phyloP scores from a whole-genome alignment of 2,329 filamentous ascomycete species.

The Trichoderma polysporum region DNA sequence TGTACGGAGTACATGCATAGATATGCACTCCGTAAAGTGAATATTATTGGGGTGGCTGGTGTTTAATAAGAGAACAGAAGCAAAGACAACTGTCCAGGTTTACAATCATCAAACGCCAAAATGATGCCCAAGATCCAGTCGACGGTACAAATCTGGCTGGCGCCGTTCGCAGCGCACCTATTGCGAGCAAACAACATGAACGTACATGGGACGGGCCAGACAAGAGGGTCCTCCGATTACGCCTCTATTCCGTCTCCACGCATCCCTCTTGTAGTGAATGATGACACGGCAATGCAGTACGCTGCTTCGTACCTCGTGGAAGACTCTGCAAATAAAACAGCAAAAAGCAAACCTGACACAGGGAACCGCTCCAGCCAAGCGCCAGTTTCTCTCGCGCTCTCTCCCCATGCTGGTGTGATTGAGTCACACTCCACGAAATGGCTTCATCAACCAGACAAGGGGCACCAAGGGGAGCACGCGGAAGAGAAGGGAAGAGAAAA shows the following conservation, averaged over 20 bases:
- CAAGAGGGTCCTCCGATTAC: background rate
- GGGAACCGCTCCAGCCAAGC: background rate
- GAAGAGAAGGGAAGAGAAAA: background rate
- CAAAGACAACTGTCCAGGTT: background rate
- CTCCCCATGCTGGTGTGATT: background rate
- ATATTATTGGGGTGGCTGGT: background rate
- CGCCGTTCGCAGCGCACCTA: background rate
- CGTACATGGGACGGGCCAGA: background rate
- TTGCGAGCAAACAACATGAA: constrained; percentile 2
- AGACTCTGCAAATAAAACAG: background rate
- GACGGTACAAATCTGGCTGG: background rate
- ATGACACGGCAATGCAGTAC: constrained; percentile 16
- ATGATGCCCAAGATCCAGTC: background rate
- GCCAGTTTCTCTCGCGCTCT: background rate
- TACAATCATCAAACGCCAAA: background rate
- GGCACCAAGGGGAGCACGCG: background rate
- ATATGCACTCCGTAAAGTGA: background rate
- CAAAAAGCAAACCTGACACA: background rate
- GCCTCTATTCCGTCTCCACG: background rate
- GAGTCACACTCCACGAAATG: background rate
- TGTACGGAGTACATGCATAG: background rate
- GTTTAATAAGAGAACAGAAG: background rate
- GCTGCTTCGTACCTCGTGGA: too few relatives aligned
- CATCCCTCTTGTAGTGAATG: constrained; percentile 8
- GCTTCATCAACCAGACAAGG: background rate